These are phyloP conservation scores for Suhomyces panamericanus DNA, from an alignment of 1,139 yeast species.

Conservation along the genomic window DNA sequence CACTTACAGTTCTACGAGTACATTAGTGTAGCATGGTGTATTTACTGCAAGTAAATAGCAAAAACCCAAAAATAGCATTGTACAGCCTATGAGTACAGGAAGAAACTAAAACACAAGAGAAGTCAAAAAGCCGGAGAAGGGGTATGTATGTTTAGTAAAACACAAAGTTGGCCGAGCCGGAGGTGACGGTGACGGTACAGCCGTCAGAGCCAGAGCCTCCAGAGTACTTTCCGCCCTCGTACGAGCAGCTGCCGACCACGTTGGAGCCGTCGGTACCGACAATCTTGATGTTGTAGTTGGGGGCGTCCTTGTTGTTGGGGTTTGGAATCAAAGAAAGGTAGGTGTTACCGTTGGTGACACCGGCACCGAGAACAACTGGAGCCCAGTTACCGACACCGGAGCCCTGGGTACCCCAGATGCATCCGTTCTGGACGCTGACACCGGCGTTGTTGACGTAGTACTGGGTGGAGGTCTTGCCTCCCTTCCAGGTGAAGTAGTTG, in stretches of 20 bases:
- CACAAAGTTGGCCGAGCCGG: constrained; percentile 69
- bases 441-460: constrained; percentile 83
- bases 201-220: constrained; percentile 65
- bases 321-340: constrained; percentile 80
- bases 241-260: constrained; percentile 62
- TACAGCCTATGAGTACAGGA: constrained; percentile 10
- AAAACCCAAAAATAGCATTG: constrained; percentile 1
- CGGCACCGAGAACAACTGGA: constrained; percentile 78
- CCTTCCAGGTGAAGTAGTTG: constrained; percentile 64
- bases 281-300: constrained; percentile 70
- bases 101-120: constrained; percentile 12
- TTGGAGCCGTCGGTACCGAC: constrained; percentile 54
- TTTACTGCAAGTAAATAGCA: constrained; percentile 5
- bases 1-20: too few species aligned
- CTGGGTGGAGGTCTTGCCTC: constrained; percentile 69
- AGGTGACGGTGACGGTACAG: constrained; percentile 71
- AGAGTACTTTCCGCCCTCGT: constrained; percentile 61
- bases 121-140: constrained; percentile 6
- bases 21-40: not conserved
- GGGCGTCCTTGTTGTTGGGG: constrained; percentile 65
- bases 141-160: constrained; percentile 43
- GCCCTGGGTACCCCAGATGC: constrained; percentile 71
- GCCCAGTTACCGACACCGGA: constrained; percentile 82
- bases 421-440: constrained; percentile 68
- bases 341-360: constrained; percentile 59